Evolutionary conservation across 2,329 filamentous ascomycete genomes (phyloP), one percentile per base, ranked within the genome.

Genomic region (Periconia digitata): DNA sequence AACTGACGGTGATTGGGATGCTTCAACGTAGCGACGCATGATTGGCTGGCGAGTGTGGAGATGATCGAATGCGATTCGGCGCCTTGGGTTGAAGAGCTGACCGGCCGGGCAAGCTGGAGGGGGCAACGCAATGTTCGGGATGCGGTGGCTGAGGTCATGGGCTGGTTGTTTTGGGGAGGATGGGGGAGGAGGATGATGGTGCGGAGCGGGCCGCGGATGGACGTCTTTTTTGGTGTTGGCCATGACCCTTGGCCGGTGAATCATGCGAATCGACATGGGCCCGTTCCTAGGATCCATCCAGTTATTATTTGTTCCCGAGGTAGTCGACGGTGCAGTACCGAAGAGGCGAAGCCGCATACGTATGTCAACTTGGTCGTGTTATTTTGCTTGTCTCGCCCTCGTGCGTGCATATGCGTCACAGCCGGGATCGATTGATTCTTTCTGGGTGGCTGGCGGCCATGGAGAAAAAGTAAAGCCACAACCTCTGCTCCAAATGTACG

Each of bases 11-110:
- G 61, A 59, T 64, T 59, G 52, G 50, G 62, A 56, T 58, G 56
- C n/a, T 51, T 63, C 60, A 66, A 70, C 66, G 66, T 69, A 67
- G 66, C 66, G 62, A 34, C 21, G 43, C 44, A 51, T 67, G 57
- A 70, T 70, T 69, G 67, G 67, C 38, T 43, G 35, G 8, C 29
- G 12, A 29, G 41, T n/a, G 61, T 64, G 63, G 65, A 60, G 62
- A 50, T 43, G 16, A 45, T 44, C 47, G 47, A 48, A 40, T 49
- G 27, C 62, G 51, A 69, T 60, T 67, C 54, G 66, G 46, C 62
- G 64, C 60, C 58, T 60, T 48, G 55, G 53, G 42, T 32, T 46
- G 46, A 46, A 27, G 40, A 56, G 45, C 52, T 61, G 56, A 62
- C 63, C 62, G 63, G 61, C 65, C 55, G 34, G 18, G 52, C 49